Conservation (phyloP, 768 basidiomycete species). For the Lentinula guzmanii region DNA sequence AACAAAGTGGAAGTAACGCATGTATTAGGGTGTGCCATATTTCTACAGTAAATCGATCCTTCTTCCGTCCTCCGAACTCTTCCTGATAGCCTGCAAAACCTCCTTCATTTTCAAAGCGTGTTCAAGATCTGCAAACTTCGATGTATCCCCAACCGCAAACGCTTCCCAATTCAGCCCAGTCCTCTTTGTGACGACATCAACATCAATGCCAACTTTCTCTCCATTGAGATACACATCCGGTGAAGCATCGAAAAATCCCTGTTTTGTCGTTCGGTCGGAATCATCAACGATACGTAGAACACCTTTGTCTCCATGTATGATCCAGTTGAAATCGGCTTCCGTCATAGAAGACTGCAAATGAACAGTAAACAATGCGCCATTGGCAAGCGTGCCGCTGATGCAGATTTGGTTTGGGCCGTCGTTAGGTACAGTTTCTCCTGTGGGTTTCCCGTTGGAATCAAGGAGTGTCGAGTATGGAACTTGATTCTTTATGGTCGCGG, state of each 20-base stretch:
- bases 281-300: constrained; percentile 10
- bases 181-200: neutral
- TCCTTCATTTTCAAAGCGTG: constrained; percentile 19
- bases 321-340: constrained; percentile 22
- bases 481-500: constrained; percentile 17
- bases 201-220: constrained; percentile 15
- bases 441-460: constrained; percentile 18
- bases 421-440: constrained; percentile 15
- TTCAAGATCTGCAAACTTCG: constrained; percentile 20
- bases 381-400: constrained; percentile 21
- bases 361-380: constrained; percentile 22
- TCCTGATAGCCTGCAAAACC: constrained; percentile 18
- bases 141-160: constrained; percentile 16
- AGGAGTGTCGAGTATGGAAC: constrained; percentile 21
- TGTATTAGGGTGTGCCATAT: too few species aligned
- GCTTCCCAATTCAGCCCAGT: constrained; percentile 15
- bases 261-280: neutral
- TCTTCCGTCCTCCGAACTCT: constrained; percentile 17
- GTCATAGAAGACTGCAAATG: constrained; percentile 12
- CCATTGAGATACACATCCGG: constrained; percentile 26
- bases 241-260: constrained; percentile 16
- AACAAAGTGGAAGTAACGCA: too few species aligned
- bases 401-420: constrained; percentile 20
- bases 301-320: constrained; percentile 18
- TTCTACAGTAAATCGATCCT: neutral